Base-by-base conservation (phyloP, 2,329 filamentous ascomycete genomes). In the Paraphaeosphaeria sporulosa region DNA sequence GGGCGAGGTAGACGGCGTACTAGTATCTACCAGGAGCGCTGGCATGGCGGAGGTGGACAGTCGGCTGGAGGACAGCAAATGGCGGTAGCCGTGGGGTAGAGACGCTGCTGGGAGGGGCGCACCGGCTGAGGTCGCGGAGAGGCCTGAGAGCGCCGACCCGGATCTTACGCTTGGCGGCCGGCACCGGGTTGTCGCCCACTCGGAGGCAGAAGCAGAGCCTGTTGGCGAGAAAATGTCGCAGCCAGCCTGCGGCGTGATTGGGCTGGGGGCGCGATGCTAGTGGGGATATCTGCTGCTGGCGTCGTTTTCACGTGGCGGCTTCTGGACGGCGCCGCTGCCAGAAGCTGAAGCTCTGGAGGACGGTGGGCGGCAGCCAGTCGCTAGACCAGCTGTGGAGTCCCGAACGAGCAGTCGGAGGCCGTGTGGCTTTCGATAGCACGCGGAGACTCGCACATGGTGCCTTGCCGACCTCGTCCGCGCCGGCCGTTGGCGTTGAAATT, bases 1-100 rank as follows among this genome's bases (percentile, higher is more conserved):
- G 59, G 70, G 72, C 19, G 71, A 71, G 36, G 61, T 53, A 23
- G 69, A 66, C 27, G 63, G 64, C 40, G 70, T 58, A 55, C 66
- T 71, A 44, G 70, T 75, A 62, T 73, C 68, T 58, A 74, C 69
- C 63, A 74, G 60, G 64, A 77, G 73, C 57, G 76, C 76, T 59
- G 76, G 76, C 76, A 78, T 78, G 71, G 67, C 71, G 70, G 70
- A 67, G 59, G 64, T 62, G 64, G 55, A 59, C 62, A 58, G 56
- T 63, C 61, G 63, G 67, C 55, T 52, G 46, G 36, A 17, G 21
- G 40, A 55, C 43, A 60, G 54, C 58, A 21, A 36, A 23, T 6
- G 44, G 52, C 52, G 52, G 52, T 55, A 36, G 63, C 51, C 52
- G 42, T 55, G 52, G 52, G 52, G 52, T 46, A 55, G 52, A 46